Evolutionary conservation across 495 filamentous ascomycete species (phyloP).

Genomic region (Talaromyces thailandensis): DNA sequence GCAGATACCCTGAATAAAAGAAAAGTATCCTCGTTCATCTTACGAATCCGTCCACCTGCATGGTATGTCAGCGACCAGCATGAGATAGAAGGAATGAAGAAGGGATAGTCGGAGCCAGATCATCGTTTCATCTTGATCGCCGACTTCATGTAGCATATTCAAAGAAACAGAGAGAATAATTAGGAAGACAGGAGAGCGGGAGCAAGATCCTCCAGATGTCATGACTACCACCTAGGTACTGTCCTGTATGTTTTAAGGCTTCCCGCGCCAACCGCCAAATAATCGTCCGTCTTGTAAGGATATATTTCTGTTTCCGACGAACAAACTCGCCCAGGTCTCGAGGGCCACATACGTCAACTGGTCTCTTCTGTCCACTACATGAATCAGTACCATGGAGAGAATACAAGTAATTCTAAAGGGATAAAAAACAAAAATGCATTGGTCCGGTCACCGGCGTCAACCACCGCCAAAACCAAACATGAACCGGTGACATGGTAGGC

Average conservation of each 20-base stretch:
- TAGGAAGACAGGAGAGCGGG: neutral
- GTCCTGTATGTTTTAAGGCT: neutral
- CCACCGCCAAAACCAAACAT: too few relatives aligned
- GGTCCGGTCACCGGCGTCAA: neutral
- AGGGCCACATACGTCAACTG: too few relatives aligned
- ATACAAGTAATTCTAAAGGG: too few relatives aligned
- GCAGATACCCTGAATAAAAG: neutral
- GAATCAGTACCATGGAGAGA: neutral
- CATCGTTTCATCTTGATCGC: neutral
- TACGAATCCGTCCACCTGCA: neutral
- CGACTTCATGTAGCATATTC: slow-evolving; percentile 1
- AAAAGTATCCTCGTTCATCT: neutral
- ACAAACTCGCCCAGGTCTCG: too few relatives aligned
- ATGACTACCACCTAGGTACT: neutral
- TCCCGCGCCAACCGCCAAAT: neutral
- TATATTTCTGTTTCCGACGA: neutral
- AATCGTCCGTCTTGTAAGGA: neutral
- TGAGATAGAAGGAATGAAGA: neutral
- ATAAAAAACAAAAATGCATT: neutral
- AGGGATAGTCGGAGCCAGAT: neutral
- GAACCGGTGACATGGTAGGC: neutral
- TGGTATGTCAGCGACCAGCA: neutral
- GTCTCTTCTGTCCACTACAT: neutral
- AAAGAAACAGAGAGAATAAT: neutral
- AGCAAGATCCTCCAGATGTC: neutral